Percentiles rank a stretch among this genome's conserved stretches.
These are phyloP conservation scores for Fusarium sp. DNA, from an alignment of 2,329 filamentous ascomycete genomes.

Conservation along the genomic window DNA sequence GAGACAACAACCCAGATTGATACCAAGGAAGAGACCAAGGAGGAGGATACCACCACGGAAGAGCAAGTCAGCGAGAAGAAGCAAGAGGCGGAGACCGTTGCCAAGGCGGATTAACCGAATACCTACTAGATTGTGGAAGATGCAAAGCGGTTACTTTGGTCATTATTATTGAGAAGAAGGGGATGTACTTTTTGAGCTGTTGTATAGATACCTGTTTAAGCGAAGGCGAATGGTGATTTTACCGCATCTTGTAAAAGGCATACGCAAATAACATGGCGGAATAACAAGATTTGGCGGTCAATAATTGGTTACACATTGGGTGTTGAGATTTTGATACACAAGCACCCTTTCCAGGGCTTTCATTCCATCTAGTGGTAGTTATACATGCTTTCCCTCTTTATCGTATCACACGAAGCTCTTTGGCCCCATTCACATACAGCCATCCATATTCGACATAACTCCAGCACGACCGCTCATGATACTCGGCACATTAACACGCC, in stretches of 20 bases:
- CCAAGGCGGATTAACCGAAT: conserved; percentile 21
- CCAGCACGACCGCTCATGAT: conserved; percentile 46
- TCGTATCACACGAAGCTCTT: conserved; percentile 32
- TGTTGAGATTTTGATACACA: conserved; percentile 41
- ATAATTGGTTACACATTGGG: conserved; percentile 10
- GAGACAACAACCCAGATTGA: conserved; percentile 14
- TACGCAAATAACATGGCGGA: conserved; percentile 12
- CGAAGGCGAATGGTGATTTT: conserved; percentile 47
- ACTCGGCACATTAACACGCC: conserved; percentile 82
- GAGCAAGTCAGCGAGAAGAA: conserved; percentile 22
- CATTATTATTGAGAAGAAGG: conserved; percentile 23
- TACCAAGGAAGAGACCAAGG: background rate
- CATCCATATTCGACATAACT: background rate
- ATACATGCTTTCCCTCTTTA: conserved; percentile 38
- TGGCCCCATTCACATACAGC: conserved; percentile 9
- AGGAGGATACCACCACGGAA: conserved; percentile 19
- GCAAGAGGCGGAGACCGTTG: conserved; percentile 12
- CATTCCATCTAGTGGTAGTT: conserved; percentile 37
- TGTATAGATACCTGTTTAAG: conserved; percentile 47
- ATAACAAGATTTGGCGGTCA: conserved; percentile 17
- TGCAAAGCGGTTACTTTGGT: conserved; percentile 28
- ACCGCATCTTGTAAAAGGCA: conserved; percentile 30
- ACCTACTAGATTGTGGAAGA: conserved; percentile 28
- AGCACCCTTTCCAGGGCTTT: conserved; percentile 26
- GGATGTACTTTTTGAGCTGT: conserved; percentile 34